These are phyloP conservation scores for Blastocystis sp. DNA, from an alignment of 352 stramenopile species.

Conservation along the genomic window DNA sequence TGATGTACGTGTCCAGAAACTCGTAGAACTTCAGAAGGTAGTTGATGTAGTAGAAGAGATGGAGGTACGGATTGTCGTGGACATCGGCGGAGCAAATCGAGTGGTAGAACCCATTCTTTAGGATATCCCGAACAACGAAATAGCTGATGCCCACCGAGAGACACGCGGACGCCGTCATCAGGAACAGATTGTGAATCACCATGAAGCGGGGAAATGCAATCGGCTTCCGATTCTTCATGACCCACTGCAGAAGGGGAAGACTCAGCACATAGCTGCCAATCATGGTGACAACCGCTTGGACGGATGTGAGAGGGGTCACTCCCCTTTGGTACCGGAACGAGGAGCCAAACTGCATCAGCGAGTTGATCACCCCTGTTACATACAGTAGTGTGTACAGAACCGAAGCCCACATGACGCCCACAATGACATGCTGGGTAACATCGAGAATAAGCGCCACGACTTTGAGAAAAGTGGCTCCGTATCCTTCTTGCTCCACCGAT, in stretches of 20 bases:
- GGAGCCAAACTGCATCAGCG: conserved; percentile 12
- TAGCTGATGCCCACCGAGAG: conserved; percentile 37
- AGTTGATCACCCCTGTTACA: conserved; percentile 15
- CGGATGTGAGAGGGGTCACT: conserved; percentile 36
- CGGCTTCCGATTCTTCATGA: conserved; percentile 44
- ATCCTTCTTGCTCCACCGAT: background rate
- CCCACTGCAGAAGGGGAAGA: conserved; percentile 52
- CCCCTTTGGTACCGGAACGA: conserved; percentile 46
- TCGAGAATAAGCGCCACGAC: background rate
- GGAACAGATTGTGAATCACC: conserved; percentile 57
- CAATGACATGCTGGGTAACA: conserved; percentile 18
- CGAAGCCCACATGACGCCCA: conserved; percentile 7
- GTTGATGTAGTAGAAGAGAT: conserved; percentile 69
- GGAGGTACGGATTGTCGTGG: conserved; percentile 64
- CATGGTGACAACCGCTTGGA: conserved; percentile 12
- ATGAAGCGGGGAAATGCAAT: conserved; percentile 6
- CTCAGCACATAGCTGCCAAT: conserved; percentile 54
- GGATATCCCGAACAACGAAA: conserved; percentile 46
- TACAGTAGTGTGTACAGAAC: conserved; percentile 22
- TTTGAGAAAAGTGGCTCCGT: background rate
- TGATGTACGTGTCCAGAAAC: conserved; percentile 71
- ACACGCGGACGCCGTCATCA: conserved; percentile 17
- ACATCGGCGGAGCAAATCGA: conserved; percentile 59
- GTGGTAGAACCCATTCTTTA: conserved; percentile 53
- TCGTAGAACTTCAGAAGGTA: conserved; percentile 72